phyloP scores from a whole-genome alignment of 2,329 filamentous ascomycete species.

The Colletotrichum neosansevieriae region DNA sequence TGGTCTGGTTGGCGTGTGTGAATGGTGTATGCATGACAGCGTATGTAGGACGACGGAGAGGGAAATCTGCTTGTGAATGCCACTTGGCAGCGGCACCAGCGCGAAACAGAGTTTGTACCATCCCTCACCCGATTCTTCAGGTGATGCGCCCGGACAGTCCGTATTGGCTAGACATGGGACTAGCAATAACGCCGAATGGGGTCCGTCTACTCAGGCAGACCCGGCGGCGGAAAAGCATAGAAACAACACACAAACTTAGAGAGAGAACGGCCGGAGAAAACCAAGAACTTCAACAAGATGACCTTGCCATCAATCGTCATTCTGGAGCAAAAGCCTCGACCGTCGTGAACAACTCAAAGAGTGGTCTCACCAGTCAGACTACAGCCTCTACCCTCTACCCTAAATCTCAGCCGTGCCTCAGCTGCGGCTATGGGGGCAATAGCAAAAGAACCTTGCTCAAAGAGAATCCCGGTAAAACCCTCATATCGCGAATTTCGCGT shows the following conservation, averaged over 20 bases:
- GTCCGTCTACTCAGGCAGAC: conserved; percentile 26
- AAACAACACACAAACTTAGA: not conserved
- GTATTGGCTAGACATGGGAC: conserved; percentile 27
- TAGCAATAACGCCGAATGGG: conserved; percentile 12
- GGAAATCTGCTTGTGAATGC: conserved; percentile 37
- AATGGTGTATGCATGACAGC: conserved; percentile 16
- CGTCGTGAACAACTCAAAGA: not conserved
- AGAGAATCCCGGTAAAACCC: conserved; percentile 14
- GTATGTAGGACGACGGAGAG: conserved; percentile 31
- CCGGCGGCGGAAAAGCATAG: conserved; percentile 9
- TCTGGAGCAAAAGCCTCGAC: not conserved
- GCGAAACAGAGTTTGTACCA: conserved; percentile 37
- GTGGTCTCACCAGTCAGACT: conserved; percentile 23
- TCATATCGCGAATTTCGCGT: conserved; percentile 11
- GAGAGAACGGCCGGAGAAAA: not conserved
- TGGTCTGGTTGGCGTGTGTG: conserved; percentile 24
- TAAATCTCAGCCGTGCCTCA: conserved; percentile 9
- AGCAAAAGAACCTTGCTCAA: conserved; percentile 22
- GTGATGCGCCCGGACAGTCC: conserved; percentile 29
- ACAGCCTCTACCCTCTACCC: not conserved
- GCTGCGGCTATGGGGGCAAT: not conserved
- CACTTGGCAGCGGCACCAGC: conserved; percentile 39
- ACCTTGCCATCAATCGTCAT: conserved; percentile 28
- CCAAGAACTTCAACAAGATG: conserved; percentile 8
- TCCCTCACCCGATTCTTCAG: conserved; percentile 30